Evolutionary conservation across 2,329 filamentous ascomycete genomes (phyloP), one percentile per base, ranked within the genome.

Genomic region (Hymenoscyphus fructigenus): DNA sequence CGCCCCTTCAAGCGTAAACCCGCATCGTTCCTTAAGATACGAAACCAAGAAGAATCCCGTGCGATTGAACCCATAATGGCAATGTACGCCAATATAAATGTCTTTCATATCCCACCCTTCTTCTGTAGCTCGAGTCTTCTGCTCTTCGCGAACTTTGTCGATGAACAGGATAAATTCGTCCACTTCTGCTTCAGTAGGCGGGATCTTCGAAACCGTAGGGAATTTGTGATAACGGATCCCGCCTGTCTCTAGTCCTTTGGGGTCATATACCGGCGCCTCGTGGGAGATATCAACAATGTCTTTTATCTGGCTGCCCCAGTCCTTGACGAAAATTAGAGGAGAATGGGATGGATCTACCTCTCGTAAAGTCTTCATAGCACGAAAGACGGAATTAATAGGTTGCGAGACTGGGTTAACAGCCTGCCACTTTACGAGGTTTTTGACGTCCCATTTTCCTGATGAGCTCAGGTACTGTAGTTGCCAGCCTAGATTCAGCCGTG

Each of bases 401-500:
- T 85, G 83, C 0, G 91, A 96, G 1, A 96, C 91, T 0, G 93
- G 91, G 1, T 81, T 78, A 0, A 96, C 90, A 20, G 87, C 87
- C 76, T 91, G 85, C 94, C 94, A 98, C 75, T 98, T 98, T 65
- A 85, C 88, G 12, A 97, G 83, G 73, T 98, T 98, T 79, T 98
- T 98, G 70, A 98, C 92, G 74, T 97, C 94, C 94, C 94, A 98
- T 79, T 98, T 98, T 2, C 93, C 93, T 70, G 93, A 91, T 1
- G 90, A 92, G 2, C 91, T 92, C 28, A 98, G 86, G 72, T 95
- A 90, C 72, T 94, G 91, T 17, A 98, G 82, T 77, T 98, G 94
- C 93, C 94, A 98, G 55, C 90, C 91, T 32, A 94, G 85, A 1
- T 88, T 91, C 15, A 97, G 84, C 9, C 93, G 88, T 10, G 87